These are phyloP conservation scores for Fusarium miscanthi DNA, from an alignment of 2,329 filamentous ascomycete species.

Conservation along the genomic window DNA sequence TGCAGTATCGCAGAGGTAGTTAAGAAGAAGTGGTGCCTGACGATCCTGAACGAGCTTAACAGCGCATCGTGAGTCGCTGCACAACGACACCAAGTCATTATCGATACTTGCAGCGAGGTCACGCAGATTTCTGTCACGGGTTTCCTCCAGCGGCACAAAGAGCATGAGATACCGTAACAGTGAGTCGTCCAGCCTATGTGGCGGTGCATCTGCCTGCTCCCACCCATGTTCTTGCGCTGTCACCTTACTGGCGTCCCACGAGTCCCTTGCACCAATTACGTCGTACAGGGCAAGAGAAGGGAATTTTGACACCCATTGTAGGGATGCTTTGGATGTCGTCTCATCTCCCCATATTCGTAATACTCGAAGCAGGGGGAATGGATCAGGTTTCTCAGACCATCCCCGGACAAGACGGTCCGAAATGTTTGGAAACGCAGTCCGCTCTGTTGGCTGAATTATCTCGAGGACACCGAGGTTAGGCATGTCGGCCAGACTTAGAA, in stretches of 20 bases:
- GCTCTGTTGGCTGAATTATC: slow-evolving; percentile 54
- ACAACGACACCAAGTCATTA: slow-evolving; percentile 50
- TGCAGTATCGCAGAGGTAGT: slow-evolving; percentile 50
- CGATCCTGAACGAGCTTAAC: slow-evolving; percentile 48
- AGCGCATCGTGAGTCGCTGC: slow-evolving; percentile 48
- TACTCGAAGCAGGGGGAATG: slow-evolving; percentile 61
- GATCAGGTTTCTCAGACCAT: slow-evolving; percentile 55
- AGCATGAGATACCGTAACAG: slow-evolving; percentile 52
- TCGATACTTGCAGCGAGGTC: slow-evolving; percentile 50
- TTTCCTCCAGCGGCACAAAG: slow-evolving; percentile 47
- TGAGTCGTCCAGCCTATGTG: slow-evolving; percentile 46
- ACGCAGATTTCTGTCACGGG: slow-evolving; percentile 35
- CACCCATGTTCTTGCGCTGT: slow-evolving; percentile 49
- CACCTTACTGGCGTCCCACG: slow-evolving; percentile 50
- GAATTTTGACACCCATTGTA: slow-evolving; percentile 56
- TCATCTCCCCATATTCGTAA: slow-evolving; percentile 58
- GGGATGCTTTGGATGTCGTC: slow-evolving; percentile 53
- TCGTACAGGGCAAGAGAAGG: slow-evolving; percentile 60
- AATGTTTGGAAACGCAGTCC: slow-evolving; percentile 51
- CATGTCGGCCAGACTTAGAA: slow-evolving; percentile 55
- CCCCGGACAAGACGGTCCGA: slow-evolving; percentile 59
- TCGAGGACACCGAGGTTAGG: slow-evolving; percentile 62
- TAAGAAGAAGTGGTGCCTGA: slow-evolving; percentile 49
- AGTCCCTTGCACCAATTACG: slow-evolving; percentile 49
- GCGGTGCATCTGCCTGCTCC: slow-evolving; percentile 44